Percentiles rank a stretch among this genome's conserved stretches.
Evolutionary conservation across 192 early-diverging fungal genomes (phyloP).

Genomic region (Linnemannia hyalina): DNA sequence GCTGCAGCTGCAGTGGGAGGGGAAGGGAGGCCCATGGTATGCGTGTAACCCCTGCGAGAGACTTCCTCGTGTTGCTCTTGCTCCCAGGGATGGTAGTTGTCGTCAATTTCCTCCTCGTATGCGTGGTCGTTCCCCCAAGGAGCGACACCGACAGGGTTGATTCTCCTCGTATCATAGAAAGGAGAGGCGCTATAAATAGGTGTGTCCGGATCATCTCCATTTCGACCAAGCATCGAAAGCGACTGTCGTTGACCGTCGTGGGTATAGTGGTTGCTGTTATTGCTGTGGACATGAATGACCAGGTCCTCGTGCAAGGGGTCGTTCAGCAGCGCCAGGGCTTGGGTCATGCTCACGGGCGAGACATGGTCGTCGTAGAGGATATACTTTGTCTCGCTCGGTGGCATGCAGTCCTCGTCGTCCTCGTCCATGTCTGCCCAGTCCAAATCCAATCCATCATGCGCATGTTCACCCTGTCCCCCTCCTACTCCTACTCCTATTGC

Average conservation of each 20-base stretch:
- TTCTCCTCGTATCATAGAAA: background rate
- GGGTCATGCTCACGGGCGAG: slow-evolving; percentile 23
- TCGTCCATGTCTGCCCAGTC: slow-evolving; percentile 17
- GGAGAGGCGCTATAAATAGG: slow-evolving; percentile 17
- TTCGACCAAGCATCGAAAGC: background rate
- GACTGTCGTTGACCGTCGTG: background rate
- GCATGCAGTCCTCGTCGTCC: slow-evolving; percentile 44
- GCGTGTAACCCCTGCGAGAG: background rate
- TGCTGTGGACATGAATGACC: background rate
- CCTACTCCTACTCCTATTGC: background rate
- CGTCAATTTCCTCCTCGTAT: background rate
- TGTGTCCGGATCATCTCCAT: background rate
- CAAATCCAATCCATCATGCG: slow-evolving; percentile 20
- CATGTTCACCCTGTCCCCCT: background rate
- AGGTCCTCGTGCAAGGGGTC: slow-evolving; percentile 20
- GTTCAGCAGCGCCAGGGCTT: slow-evolving; percentile 37
- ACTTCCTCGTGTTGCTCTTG: background rate
- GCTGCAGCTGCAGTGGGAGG: background rate
- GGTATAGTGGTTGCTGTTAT: background rate
- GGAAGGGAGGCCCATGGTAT: slow-evolving; percentile 4
- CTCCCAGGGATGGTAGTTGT: background rate
- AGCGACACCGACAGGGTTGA: background rate
- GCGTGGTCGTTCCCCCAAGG: background rate
- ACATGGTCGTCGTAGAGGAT: slow-evolving; percentile 50
- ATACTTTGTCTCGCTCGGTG: slow-evolving; percentile 51